Evolutionary conservation across 495 filamentous ascomycete genomes (phyloP).

Genomic region (Bathelium albidoporum): DNA sequence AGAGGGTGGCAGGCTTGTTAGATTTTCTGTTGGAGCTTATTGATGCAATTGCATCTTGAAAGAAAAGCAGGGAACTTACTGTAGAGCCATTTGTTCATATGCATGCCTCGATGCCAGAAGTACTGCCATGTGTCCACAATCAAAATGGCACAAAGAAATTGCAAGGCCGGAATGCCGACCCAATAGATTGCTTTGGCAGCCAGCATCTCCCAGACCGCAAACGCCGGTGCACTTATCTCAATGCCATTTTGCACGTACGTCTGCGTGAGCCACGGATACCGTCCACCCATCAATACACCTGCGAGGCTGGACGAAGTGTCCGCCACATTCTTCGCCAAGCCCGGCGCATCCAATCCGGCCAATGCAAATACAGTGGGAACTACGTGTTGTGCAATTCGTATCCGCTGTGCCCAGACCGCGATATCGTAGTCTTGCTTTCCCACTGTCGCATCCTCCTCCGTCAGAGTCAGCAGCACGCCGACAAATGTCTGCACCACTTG

Average conservation of each 20-base stretch:
- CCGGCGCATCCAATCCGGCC: constrained; percentile 32
- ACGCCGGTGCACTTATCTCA: constrained; percentile 23
- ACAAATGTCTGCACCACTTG: constrained; percentile 75
- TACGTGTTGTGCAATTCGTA: constrained; percentile 59
- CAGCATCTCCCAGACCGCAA: constrained; percentile 65
- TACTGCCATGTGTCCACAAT: constrained; percentile 95
- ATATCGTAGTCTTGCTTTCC: constrained; percentile 77
- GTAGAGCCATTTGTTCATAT: constrained; percentile 92
- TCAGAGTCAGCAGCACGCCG: constrained; percentile 48
- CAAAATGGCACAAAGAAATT: constrained; percentile 60
- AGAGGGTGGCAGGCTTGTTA: constrained; percentile 30
- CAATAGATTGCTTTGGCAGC: constrained; percentile 69
- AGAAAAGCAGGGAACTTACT: constrained; percentile 41
- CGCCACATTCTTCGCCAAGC: constrained; percentile 30
- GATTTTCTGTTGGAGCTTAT: constrained; percentile 5
- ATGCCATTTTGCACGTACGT: constrained; percentile 17
- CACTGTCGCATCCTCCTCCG: constrained; percentile 52
- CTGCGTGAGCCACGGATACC: constrained; percentile 50
- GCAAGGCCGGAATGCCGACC: constrained; percentile 60
- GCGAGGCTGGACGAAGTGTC: constrained; percentile 52
- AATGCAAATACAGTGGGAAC: constrained; percentile 47
- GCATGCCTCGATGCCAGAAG: constrained; percentile 89
- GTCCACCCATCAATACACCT: constrained; percentile 58
- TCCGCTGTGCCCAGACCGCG: constrained; percentile 65
- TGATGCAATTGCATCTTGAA: constrained; percentile 8